Evolutionary conservation across 805 yeast species (phyloP).

Genomic region (Yarrowia osloensis): DNA sequence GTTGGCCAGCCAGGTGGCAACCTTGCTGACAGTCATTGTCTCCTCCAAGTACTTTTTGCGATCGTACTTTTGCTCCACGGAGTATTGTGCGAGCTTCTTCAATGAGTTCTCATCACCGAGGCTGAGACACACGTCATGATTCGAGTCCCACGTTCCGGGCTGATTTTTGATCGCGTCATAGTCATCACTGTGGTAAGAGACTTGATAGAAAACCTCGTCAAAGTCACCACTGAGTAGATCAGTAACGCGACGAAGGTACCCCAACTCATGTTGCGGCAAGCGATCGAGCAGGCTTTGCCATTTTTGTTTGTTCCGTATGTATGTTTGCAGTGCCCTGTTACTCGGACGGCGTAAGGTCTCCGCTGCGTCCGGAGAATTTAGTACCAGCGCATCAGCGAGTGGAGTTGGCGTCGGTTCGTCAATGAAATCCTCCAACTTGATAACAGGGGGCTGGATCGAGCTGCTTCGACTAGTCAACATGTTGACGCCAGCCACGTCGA

Average conservation of each 20-base stretch:
- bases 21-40: not conserved
- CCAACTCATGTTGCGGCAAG: not conserved
- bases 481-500: not conserved
- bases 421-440: not conserved
- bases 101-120: too few relatives aligned
- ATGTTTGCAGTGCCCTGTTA: not conserved
- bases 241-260: not conserved
- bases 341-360: not conserved
- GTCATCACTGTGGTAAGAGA: not conserved
- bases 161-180: not conserved
- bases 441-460: not conserved
- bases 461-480: too few relatives aligned
- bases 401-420: not conserved
- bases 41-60: not conserved
- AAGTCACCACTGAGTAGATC: constrained; percentile 2
- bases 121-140: not conserved
- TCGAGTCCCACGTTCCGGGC: not conserved
- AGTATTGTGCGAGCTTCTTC: not conserved
- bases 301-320: not conserved
- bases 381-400: not conserved
- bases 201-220: not conserved
- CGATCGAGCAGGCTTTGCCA: not conserved
- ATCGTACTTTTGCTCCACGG: not conserved
- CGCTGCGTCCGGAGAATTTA: not conserved
- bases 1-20: not conserved